Percentiles rank a stretch among this genome's conserved stretches.
Evolutionary conservation across 2,329 filamentous ascomycete genomes (phyloP).

Genomic region (Pseudogymnoascus sp.): DNA sequence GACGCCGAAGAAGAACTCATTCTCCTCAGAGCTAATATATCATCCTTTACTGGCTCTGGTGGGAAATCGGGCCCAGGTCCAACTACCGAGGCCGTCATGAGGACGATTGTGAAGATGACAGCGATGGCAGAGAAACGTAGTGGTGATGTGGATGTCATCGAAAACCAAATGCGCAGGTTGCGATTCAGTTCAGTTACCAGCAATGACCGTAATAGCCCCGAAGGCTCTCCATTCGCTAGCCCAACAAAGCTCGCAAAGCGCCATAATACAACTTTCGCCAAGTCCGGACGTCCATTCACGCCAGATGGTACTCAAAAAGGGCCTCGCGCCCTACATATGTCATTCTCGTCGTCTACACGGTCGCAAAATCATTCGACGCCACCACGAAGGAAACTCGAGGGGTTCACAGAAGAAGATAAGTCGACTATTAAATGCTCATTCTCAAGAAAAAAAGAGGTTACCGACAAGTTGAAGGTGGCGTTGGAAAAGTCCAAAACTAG

Average conservation of each 20-base stretch:
- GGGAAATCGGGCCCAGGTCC: slow-evolving; percentile 45
- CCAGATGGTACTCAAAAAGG: slow-evolving; percentile 24
- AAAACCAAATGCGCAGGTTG: slow-evolving; percentile 74
- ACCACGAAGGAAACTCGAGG: slow-evolving; percentile 54
- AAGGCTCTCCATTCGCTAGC: slow-evolving; percentile 36
- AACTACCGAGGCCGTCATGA: slow-evolving; percentile 84
- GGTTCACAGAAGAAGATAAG: slow-evolving; percentile 55
- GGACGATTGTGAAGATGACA: slow-evolving; percentile 89
- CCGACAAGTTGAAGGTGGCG: slow-evolving; percentile 40
- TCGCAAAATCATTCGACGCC: slow-evolving; percentile 26
- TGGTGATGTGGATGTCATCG: slow-evolving; percentile 82
- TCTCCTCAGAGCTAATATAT: slow-evolving; percentile 71
- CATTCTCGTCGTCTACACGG: slow-evolving; percentile 24
- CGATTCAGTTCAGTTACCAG: slow-evolving; percentile 36
- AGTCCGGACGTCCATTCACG: slow-evolving; percentile 24
- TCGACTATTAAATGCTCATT: slow-evolving; percentile 46
- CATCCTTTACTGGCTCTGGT: slow-evolving; percentile 42
- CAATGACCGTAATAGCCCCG: slow-evolving; percentile 23
- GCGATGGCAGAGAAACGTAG: slow-evolving; percentile 85
- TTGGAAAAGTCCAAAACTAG: slow-evolving; percentile 26
- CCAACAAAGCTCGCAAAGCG: slow-evolving; percentile 22
- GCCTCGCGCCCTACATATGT: slow-evolving; percentile 22
- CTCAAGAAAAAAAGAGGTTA: slow-evolving; percentile 45
- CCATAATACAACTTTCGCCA: slow-evolving; percentile 21
- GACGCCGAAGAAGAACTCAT: slow-evolving; percentile 75